Evolutionary conservation across 805 yeast species (phyloP).

Genomic region (Candida yuanshanica): DNA sequence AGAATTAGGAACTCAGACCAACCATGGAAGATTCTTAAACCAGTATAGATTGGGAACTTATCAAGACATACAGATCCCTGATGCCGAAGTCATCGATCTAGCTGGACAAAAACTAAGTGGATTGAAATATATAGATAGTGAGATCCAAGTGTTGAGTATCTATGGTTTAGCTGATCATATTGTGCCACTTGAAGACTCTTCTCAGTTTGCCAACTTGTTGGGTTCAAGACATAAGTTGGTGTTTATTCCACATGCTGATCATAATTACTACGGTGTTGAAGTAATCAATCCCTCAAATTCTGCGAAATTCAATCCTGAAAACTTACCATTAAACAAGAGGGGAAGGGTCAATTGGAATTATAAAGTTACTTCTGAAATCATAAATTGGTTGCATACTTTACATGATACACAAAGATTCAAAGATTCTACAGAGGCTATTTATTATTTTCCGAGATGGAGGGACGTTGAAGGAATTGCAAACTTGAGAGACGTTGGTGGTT

Average conservation of each 20-base stretch:
- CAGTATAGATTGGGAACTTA: conserved; percentile 49
- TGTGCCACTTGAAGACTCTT: conserved; percentile 60
- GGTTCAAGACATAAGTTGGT: conserved; percentile 50
- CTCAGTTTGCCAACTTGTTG: conserved; percentile 51
- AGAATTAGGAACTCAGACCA: conserved; percentile 6
- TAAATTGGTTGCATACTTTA: conserved; percentile 41
- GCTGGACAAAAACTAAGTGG: conserved; percentile 40
- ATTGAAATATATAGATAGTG: conserved; percentile 36
- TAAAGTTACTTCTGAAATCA: conserved; percentile 43
- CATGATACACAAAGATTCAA: conserved; percentile 52
- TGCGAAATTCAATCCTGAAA: conserved; percentile 27
- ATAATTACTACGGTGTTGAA: conserved; percentile 61
- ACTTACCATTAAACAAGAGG: conserved; percentile 39
- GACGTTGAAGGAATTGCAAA: conserved; percentile 62
- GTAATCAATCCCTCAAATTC: conserved; percentile 31
- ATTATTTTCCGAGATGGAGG: conserved; percentile 51
- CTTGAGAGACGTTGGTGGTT: conserved; percentile 81
- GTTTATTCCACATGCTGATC: conserved; percentile 68
- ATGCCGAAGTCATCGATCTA: conserved; percentile 45
- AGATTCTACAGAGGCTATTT: conserved; percentile 29
- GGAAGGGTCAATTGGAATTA: conserved; percentile 54
- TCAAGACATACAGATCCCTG: conserved; percentile 36
- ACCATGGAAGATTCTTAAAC: conserved; percentile 34
- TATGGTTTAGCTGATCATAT: conserved; percentile 67
- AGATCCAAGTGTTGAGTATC: conserved; percentile 54